phyloP scores from a whole-genome alignment of 768 basidiomycete species.

The Termitomyces bulborhizus region DNA sequence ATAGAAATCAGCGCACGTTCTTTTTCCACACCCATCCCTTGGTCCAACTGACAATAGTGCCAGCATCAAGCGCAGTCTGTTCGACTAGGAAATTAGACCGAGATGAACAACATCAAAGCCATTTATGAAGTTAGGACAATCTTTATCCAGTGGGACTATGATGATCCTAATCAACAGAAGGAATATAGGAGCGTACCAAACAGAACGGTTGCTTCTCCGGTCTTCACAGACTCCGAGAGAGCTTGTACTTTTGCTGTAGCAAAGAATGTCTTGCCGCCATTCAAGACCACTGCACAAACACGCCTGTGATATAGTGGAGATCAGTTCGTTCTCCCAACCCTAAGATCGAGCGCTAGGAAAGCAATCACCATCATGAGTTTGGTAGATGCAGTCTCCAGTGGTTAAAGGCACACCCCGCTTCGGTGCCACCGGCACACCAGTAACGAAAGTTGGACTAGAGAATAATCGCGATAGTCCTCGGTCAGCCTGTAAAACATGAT shows the following conservation, averaged over 20 bases:
- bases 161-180: neutral
- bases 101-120: constrained; percentile 44
- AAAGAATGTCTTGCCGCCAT: constrained; percentile 86
- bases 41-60: constrained; percentile 91
- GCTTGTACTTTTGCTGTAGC: constrained; percentile 94
- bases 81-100: constrained; percentile 95
- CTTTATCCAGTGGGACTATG: constrained; percentile 31
- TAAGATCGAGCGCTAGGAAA: constrained; percentile 92
- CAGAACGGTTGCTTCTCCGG: constrained; percentile 79
- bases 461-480: constrained; percentile 7
- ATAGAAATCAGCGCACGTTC: neutral
- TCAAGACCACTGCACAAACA: constrained; percentile 87
- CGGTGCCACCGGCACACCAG: constrained; percentile 91
- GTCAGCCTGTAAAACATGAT: neutral
- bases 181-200: constrained; percentile 52
- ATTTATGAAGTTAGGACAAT: constrained; percentile 70
- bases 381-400: neutral
- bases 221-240: constrained; percentile 90
- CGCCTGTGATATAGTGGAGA: constrained; percentile 62
- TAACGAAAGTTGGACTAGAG: constrained; percentile 85
- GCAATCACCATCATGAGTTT: constrained; percentile 29
- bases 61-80: constrained; percentile 87
- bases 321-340: constrained; percentile 98
- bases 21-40: constrained; percentile 58
- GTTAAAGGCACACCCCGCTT: constrained; percentile 64